Evolutionary conservation across 805 yeast genomes (phyloP), one percentile per base, ranked within the genome.

Genomic region (Cyberlindnera lachancei): DNA sequence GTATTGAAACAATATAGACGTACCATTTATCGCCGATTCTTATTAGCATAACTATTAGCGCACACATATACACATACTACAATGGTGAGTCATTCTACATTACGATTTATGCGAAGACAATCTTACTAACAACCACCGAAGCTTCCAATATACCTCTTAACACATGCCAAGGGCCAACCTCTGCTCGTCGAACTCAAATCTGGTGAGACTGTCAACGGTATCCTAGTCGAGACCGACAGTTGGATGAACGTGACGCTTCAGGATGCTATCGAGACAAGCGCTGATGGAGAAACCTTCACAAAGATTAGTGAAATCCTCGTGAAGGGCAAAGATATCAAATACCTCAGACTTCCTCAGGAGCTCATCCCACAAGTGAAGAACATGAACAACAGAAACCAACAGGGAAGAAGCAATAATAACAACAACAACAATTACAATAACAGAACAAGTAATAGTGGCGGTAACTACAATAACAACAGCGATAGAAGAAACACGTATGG

Each of bases 211-310:
- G 66, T 88, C 30, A 81, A 80, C 50, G 99, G 99, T 31, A 73
- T 71, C 35, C 65, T 92, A 38, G 73, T 75, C 35, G 82, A 84
- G 51, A 86, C 95, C 47, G 99, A 92, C 56, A 78, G 85, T 24
- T 84, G 94, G 87, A 92, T 92, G 99, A 92, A 92, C 56, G 66
- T 92, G 43, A 83, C 95, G 2, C 66, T 92, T 33, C 68, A 68
- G 21, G 78, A 87, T 41, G 96, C 80, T 12, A 72, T 77, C 29
- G 82, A 78, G 51, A 70, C 78, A 12, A 73, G 74, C 46, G 63
- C 74, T 25, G 54, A 68, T 44, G 90, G 83, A 23, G 76, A 71
- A 42, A 64, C 64, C 33, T 82, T 73, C 54, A 55, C 68, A 33
- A 77, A 79, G 50, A 58, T 81, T 28, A 73, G 77, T 4, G 94